Evolutionary conservation across 2,329 filamentous ascomycete genomes (phyloP).

Genomic region (Fusarium nematophilum): DNA sequence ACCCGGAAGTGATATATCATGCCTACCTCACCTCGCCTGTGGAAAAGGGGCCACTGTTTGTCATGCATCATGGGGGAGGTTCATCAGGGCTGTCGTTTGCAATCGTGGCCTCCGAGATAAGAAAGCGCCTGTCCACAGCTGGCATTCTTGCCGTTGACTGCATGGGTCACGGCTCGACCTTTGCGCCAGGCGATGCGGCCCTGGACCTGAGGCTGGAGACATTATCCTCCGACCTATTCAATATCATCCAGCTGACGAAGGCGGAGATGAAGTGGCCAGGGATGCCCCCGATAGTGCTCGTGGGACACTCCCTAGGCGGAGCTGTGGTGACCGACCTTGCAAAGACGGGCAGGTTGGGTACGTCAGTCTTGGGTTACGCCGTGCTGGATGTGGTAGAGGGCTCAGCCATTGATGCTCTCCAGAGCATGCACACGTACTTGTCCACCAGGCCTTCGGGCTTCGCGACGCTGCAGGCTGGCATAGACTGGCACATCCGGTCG

Average conservation of each 20-base stretch:
- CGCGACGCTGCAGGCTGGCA: slow-evolving; percentile 78
- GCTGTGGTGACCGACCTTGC: slow-evolving; percentile 90
- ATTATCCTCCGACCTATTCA: slow-evolving; percentile 77
- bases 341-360: slow-evolving; percentile 71
- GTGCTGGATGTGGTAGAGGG: slow-evolving; percentile 97
- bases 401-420: slow-evolving; percentile 92
- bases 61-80: slow-evolving; percentile 94
- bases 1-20: slow-evolving; percentile 74
- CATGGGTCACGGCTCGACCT: slow-evolving; percentile 83
- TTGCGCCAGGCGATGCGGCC: slow-evolving; percentile 52
- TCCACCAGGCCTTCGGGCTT: slow-evolving; percentile 84
- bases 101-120: slow-evolving; percentile 79
- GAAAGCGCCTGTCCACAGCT: slow-evolving; percentile 79
- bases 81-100: slow-evolving; percentile 95
- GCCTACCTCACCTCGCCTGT: slow-evolving; percentile 87
- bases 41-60: slow-evolving; percentile 82
- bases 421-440: slow-evolving; percentile 94
- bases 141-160: slow-evolving; percentile 89
- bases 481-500: slow-evolving; percentile 94
- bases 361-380: slow-evolving; percentile 81
- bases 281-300: slow-evolving; percentile 80
- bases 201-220: slow-evolving; percentile 79
- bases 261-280: slow-evolving; percentile 76
- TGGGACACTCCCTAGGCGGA: slow-evolving; percentile 93
- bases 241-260: slow-evolving; percentile 75